Evolutionary conservation across 2,329 filamentous ascomycete species (phyloP), one percentile per base, ranked within the genome.

Genomic region (Thielaviopsis euricoi): DNA sequence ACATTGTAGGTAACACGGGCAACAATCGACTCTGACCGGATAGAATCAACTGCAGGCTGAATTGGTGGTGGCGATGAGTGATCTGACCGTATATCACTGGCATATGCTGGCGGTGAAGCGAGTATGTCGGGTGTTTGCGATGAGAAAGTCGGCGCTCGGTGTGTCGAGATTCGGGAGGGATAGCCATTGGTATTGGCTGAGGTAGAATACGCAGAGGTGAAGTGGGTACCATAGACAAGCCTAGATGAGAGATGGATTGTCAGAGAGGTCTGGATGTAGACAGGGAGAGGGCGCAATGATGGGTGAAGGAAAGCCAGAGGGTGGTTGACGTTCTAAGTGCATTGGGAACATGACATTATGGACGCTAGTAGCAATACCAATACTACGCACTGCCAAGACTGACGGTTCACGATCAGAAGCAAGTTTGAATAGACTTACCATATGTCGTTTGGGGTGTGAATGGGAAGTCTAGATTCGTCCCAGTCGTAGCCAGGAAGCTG

Each of bases 1-100:
- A 85, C 78, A 70, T 95, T 88, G 61, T 81, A 84, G 0, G 90
- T 95, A 51, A 96, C 77, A 22, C 89, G 83, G 50, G 89, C 91
- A 26, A 95, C 75, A 6, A 96, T 83, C 7, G 79, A 77, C 61
- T 82, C 77, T 70, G 81, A 84, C 51, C 80, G 65, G 61, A 60
- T 25, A 17, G 55, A 37, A 49, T 57, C 58, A 6, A 69, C 64
- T 56, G 58, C 66, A 65, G 62, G 63, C 50, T 64, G 67, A 61
- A 65, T 70, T 57, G 68, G 74, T 55, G 62, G 62, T 62, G 6
- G 67, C 62, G 68, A 63, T 33, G 71, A 68, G 60, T 70, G 66
- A 56, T 75, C 69, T 64, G 70, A 69, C 62, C 67, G 63, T 48
- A 63, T 65, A 56, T 78, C 73, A 64, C 66, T 72, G 52, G 62